Base-by-base conservation (phyloP, 73 alveolate genomes). In the Symbiodinium natans region DNA sequence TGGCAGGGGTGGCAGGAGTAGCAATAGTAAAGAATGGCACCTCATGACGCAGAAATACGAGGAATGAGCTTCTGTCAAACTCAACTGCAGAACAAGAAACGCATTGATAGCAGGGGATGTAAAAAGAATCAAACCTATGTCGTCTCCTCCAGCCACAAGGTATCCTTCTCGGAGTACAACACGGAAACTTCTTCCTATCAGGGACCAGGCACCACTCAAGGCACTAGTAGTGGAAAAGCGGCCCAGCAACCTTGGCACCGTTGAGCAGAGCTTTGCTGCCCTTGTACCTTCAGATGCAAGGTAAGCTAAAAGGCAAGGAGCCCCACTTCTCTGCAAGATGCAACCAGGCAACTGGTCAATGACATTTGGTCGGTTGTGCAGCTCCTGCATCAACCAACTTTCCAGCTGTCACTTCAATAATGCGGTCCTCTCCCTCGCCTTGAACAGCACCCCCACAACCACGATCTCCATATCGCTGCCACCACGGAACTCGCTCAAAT, bases 81-180 rank as follows among this genome's bases (percentile, higher is more conserved):
- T n/a, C n/a, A n/a, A n/a, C n/a, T n/a, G n/a, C n/a, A n/a, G n/a
- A n/a, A n/a, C n/a, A n/a, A n/a, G n/a, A n/a, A n/a, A n/a, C n/a
- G n/a, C n/a, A n/a, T n/a, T n/a, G n/a, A n/a, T n/a, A n/a, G n/a
- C n/a, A n/a, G n/a, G n/a, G n/a, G n/a, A n/a, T n/a, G n/a, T n/a
- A n/a, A n/a, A n/a, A n/a, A n/a, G n/a, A n/a, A n/a, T n/a, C n/a
- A n/a, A n/a, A n/a, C n/a, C n/a, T n/a, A n/a, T n/a, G n/a, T n/a
- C n/a, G n/a, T n/a, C n/a, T 25, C 92, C 92, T 83, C 92, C 41
- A 83, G 56, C 92, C 92, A 83, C 46, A 83, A 19, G 42, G 75
- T 41, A 83, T 83, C 92, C 75, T 83, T 83, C 77, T 83, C 92
- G 38, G 92, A 41, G 74, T 83, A 83, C 29, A 83, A 41, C 46